These are phyloP conservation scores for Bacidia rubella DNA, from an alignment of 495 filamentous ascomycete species.

Conservation along the genomic window DNA sequence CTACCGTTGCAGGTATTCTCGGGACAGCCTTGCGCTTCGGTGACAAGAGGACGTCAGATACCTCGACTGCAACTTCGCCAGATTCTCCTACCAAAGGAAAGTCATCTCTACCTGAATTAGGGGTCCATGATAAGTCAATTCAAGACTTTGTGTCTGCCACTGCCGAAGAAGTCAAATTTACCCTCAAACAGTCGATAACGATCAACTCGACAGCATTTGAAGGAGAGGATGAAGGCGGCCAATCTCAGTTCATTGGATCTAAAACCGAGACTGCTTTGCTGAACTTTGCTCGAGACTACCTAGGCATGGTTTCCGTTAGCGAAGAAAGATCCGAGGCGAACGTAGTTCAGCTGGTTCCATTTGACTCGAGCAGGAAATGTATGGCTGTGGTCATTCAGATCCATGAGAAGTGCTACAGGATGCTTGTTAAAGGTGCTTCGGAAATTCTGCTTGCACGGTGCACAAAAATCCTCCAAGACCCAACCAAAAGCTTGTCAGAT, in stretches of 20 bases:
- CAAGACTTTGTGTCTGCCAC: conserved; percentile 49
- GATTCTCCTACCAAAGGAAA: conserved; percentile 15
- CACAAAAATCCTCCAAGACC: conserved; percentile 56
- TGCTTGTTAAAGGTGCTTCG: conserved; percentile 80
- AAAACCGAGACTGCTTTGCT: conserved; percentile 84
- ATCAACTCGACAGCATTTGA: conserved; percentile 87
- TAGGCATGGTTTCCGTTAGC: conserved; percentile 59
- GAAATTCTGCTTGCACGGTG: conserved; percentile 70
- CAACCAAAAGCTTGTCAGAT: conserved; percentile 44
- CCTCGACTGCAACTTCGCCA: conserved; percentile 16
- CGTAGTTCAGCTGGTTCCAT: conserved; percentile 63
- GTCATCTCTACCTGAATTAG: conserved; percentile 10
- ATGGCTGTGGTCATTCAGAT: conserved; percentile 71
- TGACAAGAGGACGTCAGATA: conserved; percentile 34
- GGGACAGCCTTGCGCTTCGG: conserved; percentile 56
- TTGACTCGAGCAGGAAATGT: conserved; percentile 77
- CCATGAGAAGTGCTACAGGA: conserved; percentile 49
- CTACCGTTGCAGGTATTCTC: conserved; percentile 64
- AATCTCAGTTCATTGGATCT: conserved; percentile 63
- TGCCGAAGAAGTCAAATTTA: conserved; percentile 40
- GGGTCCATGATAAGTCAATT: conserved; percentile 31
- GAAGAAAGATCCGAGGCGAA: conserved; percentile 58
- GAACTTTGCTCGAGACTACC: conserved; percentile 55
- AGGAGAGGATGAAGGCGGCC: conserved; percentile 50
- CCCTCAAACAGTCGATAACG: conserved; percentile 62